phyloP scores from a whole-genome alignment of 225 moss, liverwort and hornwort species.

The Physcomitrium patens region DNA sequence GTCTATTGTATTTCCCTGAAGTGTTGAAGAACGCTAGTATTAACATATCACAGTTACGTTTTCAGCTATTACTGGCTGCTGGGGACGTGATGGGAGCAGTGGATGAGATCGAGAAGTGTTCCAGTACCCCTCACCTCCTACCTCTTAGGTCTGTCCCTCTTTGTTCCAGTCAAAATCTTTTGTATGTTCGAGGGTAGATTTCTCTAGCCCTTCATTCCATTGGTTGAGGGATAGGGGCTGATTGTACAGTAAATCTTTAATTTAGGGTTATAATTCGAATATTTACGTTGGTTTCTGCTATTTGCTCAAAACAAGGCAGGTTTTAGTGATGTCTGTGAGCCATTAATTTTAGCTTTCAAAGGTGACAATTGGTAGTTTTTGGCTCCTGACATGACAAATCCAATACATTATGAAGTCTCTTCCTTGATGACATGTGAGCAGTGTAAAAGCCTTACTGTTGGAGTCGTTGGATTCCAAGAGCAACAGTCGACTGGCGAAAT shows the following conservation, averaged over 20 bases:
- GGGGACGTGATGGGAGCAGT: constrained; percentile 79
- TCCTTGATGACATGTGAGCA: constrained; percentile 38
- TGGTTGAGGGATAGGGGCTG: neutral
- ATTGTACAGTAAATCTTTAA: neutral
- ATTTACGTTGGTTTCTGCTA: neutral
- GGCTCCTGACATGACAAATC: constrained; percentile 12
- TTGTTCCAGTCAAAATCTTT: constrained; percentile 3
- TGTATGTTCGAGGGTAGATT: neutral
- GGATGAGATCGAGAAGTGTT: constrained; percentile 80
- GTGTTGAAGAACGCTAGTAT: constrained; percentile 8
- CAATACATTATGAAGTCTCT: constrained; percentile 20
- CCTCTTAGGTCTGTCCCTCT: constrained; percentile 64
- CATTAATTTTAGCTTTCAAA: neutral
- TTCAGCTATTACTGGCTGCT: constrained; percentile 79
- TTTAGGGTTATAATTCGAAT: neutral
- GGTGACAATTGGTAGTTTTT: neutral
- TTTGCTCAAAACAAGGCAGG: neutral
- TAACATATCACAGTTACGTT: constrained; percentile 28
- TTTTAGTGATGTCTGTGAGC: neutral
- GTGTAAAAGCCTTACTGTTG: constrained; percentile 79
- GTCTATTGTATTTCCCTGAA: neutral
- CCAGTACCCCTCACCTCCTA: constrained; percentile 50
- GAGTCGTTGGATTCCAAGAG: constrained; percentile 78
- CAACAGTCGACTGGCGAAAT: constrained; percentile 50
- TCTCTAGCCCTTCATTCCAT: neutral